Evolutionary conservation across 371 early-diverging fungal genomes (phyloP).

Genomic region (Apophysomyces ossiformis): DNA sequence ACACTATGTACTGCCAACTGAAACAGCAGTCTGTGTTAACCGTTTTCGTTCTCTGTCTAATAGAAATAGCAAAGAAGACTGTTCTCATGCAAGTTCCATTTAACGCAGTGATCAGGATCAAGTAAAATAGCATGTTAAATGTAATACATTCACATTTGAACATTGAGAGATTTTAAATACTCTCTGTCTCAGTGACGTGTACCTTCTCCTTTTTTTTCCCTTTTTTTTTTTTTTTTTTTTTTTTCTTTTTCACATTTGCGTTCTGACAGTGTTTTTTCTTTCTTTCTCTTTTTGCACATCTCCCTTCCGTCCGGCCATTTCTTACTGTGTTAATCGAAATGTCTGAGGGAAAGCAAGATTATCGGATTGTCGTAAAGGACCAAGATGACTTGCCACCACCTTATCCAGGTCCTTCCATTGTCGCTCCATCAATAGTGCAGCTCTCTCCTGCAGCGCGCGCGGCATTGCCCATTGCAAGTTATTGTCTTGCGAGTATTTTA

Average conservation of each 20-base stretch:
- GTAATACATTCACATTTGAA: no score
- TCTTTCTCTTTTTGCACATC: constrained; percentile 1
- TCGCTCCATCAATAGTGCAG: constrained; percentile 41
- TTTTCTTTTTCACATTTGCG: not conserved
- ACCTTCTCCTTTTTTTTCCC: not conserved
- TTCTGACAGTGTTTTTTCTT: constrained; percentile 2
- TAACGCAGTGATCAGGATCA: no score
- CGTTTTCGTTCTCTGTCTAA: no score
- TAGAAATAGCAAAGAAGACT: no score
- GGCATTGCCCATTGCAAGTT: constrained; percentile 69
- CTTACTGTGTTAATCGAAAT: not conserved
- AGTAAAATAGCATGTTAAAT: no score
- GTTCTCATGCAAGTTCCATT: no score
- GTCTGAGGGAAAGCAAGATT: constrained; percentile 28
- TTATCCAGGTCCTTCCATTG: constrained; percentile 24
- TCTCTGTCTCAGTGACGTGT: not conserved
- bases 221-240: constrained; percentile 11
- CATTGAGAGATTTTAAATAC: no score
- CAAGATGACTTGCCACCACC: constrained; percentile 11
- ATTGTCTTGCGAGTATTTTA: constrained; percentile 82
- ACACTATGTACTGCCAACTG: no score
- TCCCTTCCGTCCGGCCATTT: not conserved
- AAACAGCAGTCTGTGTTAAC: no score
- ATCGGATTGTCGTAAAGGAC: constrained; percentile 26
- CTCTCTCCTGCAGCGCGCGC: constrained; percentile 50